Conservation (phyloP, 2,329 filamentous ascomycete genomes). For the Zymoseptoria pseudotritici region DNA sequence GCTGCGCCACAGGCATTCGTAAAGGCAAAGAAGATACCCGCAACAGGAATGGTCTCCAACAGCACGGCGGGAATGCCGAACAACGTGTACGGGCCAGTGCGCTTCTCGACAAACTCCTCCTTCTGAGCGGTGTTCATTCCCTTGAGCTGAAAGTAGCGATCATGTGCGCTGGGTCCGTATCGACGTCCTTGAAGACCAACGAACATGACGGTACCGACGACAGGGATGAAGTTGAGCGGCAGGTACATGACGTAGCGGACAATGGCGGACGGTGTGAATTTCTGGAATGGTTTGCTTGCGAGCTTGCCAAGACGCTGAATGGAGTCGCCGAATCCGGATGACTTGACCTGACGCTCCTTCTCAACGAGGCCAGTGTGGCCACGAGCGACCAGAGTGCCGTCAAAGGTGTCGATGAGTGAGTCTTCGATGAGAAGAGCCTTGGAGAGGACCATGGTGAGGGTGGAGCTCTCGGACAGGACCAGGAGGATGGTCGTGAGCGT, state of each 20-base stretch:
- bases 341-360: conserved; percentile 65
- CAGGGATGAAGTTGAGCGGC: conserved; percentile 85
- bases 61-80: conserved; percentile 73
- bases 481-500: conserved; percentile 65
- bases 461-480: conserved; percentile 47
- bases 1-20: conserved; percentile 90
- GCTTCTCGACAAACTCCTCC: conserved; percentile 60
- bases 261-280: conserved; percentile 51
- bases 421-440: conserved; percentile 73
- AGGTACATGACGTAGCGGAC: conserved; percentile 77
- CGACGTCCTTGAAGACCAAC: conserved; percentile 59
- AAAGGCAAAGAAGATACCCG: conserved; percentile 77
- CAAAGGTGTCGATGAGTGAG: conserved; percentile 80
- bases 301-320: conserved; percentile 52
- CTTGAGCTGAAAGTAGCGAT: conserved; percentile 74
- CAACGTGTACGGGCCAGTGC: conserved; percentile 70
- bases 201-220: conserved; percentile 77
- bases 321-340: conserved; percentile 41
- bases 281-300: conserved; percentile 47
- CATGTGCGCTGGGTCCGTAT: conserved; percentile 47
- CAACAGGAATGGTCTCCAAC: conserved; percentile 76
- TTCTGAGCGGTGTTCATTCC: conserved; percentile 62
- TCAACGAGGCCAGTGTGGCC: conserved; percentile 58
- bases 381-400: conserved; percentile 56
- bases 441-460: conserved; percentile 47